A percentile compares a stretch with the other conserved stretches of the same genome.
These are phyloP conservation scores for Fusarium protoensiforme DNA, from an alignment of 2,329 filamentous ascomycete genomes.

Conservation along the genomic window DNA sequence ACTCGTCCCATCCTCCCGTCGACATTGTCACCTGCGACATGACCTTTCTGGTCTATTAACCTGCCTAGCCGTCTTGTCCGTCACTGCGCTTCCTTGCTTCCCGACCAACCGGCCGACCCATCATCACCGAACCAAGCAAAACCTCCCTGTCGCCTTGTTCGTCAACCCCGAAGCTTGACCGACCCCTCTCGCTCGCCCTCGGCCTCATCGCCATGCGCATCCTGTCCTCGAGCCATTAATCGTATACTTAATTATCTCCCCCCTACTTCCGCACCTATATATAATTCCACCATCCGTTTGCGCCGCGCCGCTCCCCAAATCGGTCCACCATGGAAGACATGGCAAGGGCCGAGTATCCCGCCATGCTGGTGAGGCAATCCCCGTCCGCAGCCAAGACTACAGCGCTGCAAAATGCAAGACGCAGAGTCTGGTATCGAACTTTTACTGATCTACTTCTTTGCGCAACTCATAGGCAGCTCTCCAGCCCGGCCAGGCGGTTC, in stretches of 20 bases:
- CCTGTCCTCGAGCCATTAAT: constrained; percentile 27
- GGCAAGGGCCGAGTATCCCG: constrained; percentile 90
- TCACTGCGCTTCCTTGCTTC: constrained; percentile 1
- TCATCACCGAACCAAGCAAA: constrained; percentile 12
- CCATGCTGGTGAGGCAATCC: constrained; percentile 81
- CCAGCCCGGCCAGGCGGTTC: constrained; percentile 83
- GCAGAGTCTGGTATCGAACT: background rate
- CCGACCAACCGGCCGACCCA: background rate
- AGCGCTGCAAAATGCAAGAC: background rate
- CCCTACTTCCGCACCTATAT: constrained; percentile 13
- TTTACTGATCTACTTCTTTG: constrained; percentile 30
- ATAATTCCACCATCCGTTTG: constrained; percentile 29
- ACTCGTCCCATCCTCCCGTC: constrained; percentile 23
- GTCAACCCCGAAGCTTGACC: constrained; percentile 30
- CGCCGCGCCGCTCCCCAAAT: constrained; percentile 16
- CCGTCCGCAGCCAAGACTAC: constrained; percentile 1
- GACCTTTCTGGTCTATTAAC: background rate
- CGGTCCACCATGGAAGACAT: constrained; percentile 75
- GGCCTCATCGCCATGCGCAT: constrained; percentile 25
- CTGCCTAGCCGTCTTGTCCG: background rate
- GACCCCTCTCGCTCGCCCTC: constrained; percentile 28
- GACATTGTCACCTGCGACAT: constrained; percentile 11
- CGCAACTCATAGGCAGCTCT: constrained; percentile 73
- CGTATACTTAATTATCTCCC: constrained; percentile 18
- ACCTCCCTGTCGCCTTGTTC: constrained; percentile 15